Base-by-base conservation (phyloP, 73 alveolate genomes). In the Paramecium tetraurelia region DNA sequence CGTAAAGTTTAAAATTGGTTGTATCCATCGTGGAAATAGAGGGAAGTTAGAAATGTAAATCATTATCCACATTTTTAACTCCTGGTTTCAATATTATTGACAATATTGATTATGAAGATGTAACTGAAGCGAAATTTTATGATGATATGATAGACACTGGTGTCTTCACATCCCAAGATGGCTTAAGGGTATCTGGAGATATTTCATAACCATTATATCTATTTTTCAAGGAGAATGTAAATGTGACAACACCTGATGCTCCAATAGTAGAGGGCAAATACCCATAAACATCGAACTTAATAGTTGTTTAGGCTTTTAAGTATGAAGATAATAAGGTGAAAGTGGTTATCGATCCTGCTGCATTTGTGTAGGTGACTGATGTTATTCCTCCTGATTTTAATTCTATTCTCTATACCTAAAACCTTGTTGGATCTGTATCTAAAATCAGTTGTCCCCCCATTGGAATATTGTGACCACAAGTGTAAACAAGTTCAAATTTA, bases 361-460 rank as follows among this genome's bases (percentile, higher is more conserved):
- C 83, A 59, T 24, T 29, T 9, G 46, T 22, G 5, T 24, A 29
- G 5, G 27, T 21, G 2, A 59, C 83, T 29, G 83, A 59, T 18
- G 83, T 59, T 59, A 59, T 59, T 59, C 83, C 83, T 29, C 83
- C 83, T 59, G 83, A 59, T 59, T 59, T 59, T 33, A 59, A 22
- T 59, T 59, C 83, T 6, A 59, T 59, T 59, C 83, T 59, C 8
- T 20, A 33, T 2, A 33, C 10, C 43, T 22, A 29, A 59, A 59
- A 59, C 9, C 22, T 59, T 29, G 83, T 59, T 11, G 83, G 4
- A 59, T 59, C 83, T 59, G 24, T 8, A 11, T 29, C 38, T 22
- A 59, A 59, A 20, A 59, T 59, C 18, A 59, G 7, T 59, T 59
- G 8, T 59, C 83, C 83, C 3, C 83, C 83, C 43, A 59, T 3